A percentile compares a stretch with the other conserved stretches of the same genome.
These are phyloP conservation scores for Effrenium voratum DNA, from an alignment of 73 alveolate species.

Conservation along the genomic window DNA sequence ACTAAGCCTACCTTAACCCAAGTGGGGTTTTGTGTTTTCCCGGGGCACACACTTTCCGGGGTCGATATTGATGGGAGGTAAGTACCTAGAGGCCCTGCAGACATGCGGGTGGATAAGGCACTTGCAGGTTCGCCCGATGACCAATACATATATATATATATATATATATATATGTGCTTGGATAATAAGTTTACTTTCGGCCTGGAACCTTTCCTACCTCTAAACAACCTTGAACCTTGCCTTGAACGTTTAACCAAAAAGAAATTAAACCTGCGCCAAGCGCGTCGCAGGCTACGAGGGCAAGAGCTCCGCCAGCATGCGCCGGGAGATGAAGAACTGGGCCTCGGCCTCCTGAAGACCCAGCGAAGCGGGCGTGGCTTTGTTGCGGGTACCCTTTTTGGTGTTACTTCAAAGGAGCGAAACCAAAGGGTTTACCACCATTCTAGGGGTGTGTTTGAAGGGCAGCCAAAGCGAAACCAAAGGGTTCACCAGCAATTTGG, in stretches of 20 bases:
- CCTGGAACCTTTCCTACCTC: neutral
- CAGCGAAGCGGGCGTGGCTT: neutral
- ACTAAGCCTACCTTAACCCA: neutral
- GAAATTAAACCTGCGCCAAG: neutral
- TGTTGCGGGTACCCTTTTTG: neutral
- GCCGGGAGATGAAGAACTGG: conserved; percentile 78
- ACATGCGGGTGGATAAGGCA: no score
- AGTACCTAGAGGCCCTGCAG: no score
- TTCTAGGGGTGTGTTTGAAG: neutral
- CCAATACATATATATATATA: no score
- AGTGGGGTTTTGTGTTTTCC: neutral
- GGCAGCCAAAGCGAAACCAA: no score
- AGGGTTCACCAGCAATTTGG: no score
- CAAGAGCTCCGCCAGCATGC: conserved; percentile 52
- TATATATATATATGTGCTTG: no score
- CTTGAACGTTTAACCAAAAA: neutral
- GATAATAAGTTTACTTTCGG: neutral
- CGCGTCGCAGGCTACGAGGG: conserved; percentile 24
- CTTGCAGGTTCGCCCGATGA: no score
- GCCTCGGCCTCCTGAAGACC: conserved; percentile 23
- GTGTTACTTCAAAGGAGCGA: neutral
- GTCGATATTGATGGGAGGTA: no score
- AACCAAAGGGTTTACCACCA: neutral
- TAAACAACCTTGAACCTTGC: neutral
- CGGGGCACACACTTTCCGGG: no score